phyloP scores from a whole-genome alignment of 768 basidiomycete genomes.

The Boletus reticulatus region DNA sequence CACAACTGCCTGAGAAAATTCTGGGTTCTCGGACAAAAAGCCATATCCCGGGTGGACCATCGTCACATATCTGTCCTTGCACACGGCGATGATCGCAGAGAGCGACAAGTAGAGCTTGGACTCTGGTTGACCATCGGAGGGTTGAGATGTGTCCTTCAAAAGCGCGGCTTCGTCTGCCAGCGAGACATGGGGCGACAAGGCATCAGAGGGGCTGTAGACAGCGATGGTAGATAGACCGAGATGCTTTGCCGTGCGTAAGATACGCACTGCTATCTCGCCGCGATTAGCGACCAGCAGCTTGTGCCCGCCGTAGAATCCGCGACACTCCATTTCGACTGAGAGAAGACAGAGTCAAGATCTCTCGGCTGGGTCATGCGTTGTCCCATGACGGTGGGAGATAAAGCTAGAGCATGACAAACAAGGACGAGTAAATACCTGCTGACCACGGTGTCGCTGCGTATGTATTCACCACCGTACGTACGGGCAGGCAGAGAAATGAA shows the following conservation, averaged over 20 bases:
- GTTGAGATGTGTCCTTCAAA: slow-evolving; percentile 24
- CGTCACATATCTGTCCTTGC: slow-evolving; percentile 40
- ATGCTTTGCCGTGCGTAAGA: slow-evolving; percentile 53
- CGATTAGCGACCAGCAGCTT: slow-evolving; percentile 68
- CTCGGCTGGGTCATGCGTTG: no score
- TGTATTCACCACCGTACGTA: no score
- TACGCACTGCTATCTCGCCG: slow-evolving; percentile 68
- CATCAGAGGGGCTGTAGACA: slow-evolving; percentile 58
- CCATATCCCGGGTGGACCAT: slow-evolving; percentile 65
- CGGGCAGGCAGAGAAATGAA: no score
- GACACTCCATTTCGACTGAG: slow-evolving; percentile 9
- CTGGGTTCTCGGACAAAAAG: slow-evolving; percentile 63
- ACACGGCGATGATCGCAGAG: slow-evolving; percentile 40
- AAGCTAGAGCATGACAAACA: no score
- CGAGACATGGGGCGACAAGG: slow-evolving; percentile 55
- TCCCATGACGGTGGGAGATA: no score
- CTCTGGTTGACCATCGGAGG: slow-evolving; percentile 33
- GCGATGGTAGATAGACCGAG: slow-evolving; percentile 54
- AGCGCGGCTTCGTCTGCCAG: slow-evolving; percentile 50
- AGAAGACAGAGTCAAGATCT: background rate
- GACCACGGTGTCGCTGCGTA: no score
- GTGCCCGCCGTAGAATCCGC: slow-evolving; percentile 29
- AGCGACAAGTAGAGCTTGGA: slow-evolving; percentile 42
- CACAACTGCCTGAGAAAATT: slow-evolving; percentile 47
- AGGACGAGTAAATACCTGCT: no score